phyloP scores from a whole-genome alignment of 2,329 filamentous ascomycete genomes.

The Ceratocystis colombiana region DNA sequence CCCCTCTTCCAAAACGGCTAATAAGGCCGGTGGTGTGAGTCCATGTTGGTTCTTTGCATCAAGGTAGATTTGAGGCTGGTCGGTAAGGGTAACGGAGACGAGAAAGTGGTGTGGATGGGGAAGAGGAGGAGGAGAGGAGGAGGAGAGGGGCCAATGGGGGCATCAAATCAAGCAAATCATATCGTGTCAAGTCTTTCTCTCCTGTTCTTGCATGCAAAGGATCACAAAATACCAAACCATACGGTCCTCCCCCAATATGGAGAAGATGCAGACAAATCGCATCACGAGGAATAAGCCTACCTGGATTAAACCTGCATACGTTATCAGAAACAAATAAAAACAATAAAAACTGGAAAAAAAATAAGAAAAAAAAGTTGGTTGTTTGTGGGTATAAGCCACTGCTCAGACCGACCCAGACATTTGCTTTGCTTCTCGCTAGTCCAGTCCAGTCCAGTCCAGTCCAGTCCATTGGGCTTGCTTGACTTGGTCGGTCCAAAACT shows the following conservation, averaged over 20 bases:
- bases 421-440: too few species aligned
- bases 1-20: too few species aligned
- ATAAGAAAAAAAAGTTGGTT: not conserved
- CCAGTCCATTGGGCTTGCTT: not conserved
- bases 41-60: not conserved
- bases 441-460: not conserved
- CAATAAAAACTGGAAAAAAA: not conserved
- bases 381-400: not conserved
- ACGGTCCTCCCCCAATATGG: not conserved
- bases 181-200: not conserved
- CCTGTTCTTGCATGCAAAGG: not conserved
- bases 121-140: not conserved
- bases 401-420: not conserved
- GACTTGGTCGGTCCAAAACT: not conserved
- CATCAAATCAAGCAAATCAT: slow-evolving; percentile 3
- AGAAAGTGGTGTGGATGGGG: not conserved
- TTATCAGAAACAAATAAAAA: not conserved
- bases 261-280: not conserved
- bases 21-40: too few species aligned
- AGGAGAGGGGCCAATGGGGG: not conserved
- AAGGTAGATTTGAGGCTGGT: not conserved
- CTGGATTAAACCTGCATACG: too few species aligned
- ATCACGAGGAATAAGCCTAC: not conserved
- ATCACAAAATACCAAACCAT: not conserved
- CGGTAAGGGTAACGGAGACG: not conserved